Evolutionary conservation across 2,329 filamentous ascomycete species (phyloP), one percentile per base, ranked within the genome.

Genomic region (Triangularia setosa): DNA sequence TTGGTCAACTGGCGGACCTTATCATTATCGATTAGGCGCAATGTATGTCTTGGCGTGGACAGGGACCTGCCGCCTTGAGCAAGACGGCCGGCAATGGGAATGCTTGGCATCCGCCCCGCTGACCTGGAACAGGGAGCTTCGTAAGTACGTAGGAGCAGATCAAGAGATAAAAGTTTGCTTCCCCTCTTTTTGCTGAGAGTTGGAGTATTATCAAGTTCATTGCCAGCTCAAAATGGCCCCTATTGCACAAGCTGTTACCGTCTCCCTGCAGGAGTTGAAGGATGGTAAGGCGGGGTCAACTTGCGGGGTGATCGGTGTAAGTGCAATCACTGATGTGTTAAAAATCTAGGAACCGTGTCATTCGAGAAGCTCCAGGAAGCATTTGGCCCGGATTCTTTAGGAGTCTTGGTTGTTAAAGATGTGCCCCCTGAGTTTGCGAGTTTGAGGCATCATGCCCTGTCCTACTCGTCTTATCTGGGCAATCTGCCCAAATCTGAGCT

Each of bases 351-450:
- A 21, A 84, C 83, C 64, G 82, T 94, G 55, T 82, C 89, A 0
- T 89, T 92, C 60, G 83, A 86, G 63, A 84, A 85, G 0, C 82
- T 95, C 11, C 85, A 91, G 71, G 78, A 90, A 70, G 95, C 95
- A 0, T 98, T 99, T 74, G 95, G 95, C 0, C 92, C 93, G 1
- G 87, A 91, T 25, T 97, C 93, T 1, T 81, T 98, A 12, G 95
- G 95, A 0, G 97, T 99, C 60, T 89, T 99, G 62, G 81, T 98
- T n/a, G 93, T 99, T 57, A 92, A 90, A 74, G 91, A 93, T 74
- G 85, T 98, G 0, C 91, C 93, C 0, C 67, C 82, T 5, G 81
- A 86, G 60, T 99, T 96, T 72, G 77, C 84, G 14, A 78, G 83
- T n/a, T 79, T 97, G 53, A 86, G 95, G 66, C 85, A 85, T 65